Evolutionary conservation across 1,139 yeast genomes (phyloP).

Genomic region (Candida buenavistaensis): DNA sequence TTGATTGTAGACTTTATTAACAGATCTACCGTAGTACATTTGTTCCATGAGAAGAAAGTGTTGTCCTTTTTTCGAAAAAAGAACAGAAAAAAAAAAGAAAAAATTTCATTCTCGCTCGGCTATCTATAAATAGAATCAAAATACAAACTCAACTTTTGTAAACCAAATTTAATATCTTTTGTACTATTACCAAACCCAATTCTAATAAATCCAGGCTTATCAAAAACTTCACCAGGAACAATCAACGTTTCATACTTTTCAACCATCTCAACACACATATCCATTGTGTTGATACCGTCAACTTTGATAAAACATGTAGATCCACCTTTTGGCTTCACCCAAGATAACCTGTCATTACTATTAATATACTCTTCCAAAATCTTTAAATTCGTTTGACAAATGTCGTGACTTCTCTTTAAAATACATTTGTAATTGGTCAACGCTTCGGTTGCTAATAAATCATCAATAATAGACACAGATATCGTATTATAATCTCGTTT

Average conservation of each 20-base stretch:
- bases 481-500: constrained; percentile 57
- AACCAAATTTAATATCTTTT: constrained; percentile 28
- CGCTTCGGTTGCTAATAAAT: constrained; percentile 46
- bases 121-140: constrained; percentile 7
- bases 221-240: constrained; percentile 56
- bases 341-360: constrained; percentile 28
- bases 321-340: constrained; percentile 51
- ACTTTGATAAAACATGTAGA: constrained; percentile 47
- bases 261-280: constrained; percentile 39
- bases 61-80: no score
- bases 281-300: constrained; percentile 27
- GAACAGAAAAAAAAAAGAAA: background rate
- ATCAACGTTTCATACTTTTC: constrained; percentile 32
- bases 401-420: constrained; percentile 36
- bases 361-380: constrained; percentile 35
- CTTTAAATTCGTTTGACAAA: constrained; percentile 38
- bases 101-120: no score
- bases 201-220: constrained; percentile 41
- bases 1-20: constrained; percentile 74
- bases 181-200: constrained; percentile 53
- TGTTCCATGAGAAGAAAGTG: constrained; percentile 4
- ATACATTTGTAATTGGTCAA: constrained; percentile 33
- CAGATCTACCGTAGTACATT: constrained; percentile 35
- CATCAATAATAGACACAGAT: constrained; percentile 51
- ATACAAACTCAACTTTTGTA: constrained; percentile 14